A percentile compares a stretch with the other conserved stretches of the same genome.
phyloP scores from a whole-genome alignment of 2,329 filamentous ascomycete species.

The Botrytis squamosa region DNA sequence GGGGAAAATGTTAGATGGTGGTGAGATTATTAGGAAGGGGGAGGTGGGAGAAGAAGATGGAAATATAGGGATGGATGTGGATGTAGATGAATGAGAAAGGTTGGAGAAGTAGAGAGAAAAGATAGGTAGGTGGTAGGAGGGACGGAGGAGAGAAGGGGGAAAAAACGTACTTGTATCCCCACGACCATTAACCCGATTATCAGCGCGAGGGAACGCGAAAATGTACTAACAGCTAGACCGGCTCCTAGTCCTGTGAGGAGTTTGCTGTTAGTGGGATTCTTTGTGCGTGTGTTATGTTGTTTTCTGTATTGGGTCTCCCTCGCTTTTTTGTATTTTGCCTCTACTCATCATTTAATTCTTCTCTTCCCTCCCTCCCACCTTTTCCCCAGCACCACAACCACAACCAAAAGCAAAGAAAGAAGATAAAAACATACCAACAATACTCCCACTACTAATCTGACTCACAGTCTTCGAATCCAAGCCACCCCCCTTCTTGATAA shows the following conservation, averaged over 20 bases:
- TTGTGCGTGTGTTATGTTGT: too few relatives aligned
- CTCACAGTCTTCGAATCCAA: constrained; percentile 36
- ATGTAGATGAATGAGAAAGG: too few relatives aligned
- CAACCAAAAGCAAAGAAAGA: background rate
- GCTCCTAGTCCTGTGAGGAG: constrained; percentile 31
- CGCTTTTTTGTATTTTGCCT: too few relatives aligned
- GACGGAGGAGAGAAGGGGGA: background rate
- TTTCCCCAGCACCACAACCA: too few relatives aligned
- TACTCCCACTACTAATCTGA: constrained; percentile 38
- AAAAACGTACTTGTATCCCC: constrained; percentile 39
- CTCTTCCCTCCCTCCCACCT: too few relatives aligned
- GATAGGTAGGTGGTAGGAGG: background rate
- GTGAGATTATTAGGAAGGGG: background rate
- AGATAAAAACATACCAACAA: constrained; percentile 32
- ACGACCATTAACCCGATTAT: constrained; percentile 64
- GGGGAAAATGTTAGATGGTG: constrained; percentile 21
- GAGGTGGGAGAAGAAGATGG: background rate
- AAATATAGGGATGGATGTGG: background rate
- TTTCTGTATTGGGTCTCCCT: too few relatives aligned
- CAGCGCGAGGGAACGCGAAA: constrained; percentile 68
- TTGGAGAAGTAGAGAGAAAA: background rate
- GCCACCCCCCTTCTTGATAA: constrained; percentile 24
- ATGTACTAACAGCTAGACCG: constrained; percentile 60
- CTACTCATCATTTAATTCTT: too few relatives aligned
- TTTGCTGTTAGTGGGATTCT: background rate